Percentiles rank a stretch among this genome's conserved stretches.
Conservation (phyloP, 305 asterid genomes). For the Fraxinus angustifolia region DNA sequence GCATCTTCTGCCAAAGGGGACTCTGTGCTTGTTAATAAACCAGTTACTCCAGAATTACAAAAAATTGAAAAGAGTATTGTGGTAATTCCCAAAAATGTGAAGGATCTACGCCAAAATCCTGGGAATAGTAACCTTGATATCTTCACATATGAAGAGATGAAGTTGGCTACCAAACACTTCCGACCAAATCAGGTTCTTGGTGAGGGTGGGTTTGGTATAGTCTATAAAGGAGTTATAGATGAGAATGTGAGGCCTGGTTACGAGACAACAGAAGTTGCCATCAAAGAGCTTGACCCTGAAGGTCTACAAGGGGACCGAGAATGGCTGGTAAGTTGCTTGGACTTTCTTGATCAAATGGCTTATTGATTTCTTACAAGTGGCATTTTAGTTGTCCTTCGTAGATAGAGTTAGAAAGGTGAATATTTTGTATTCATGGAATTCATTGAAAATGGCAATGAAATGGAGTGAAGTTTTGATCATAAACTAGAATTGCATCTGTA, state of each 20-base stretch:
- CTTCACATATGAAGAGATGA: slow-evolving; percentile 84
- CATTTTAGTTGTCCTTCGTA: background rate
- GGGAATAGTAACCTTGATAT: slow-evolving; percentile 73
- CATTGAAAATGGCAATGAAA: background rate
- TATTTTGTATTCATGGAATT: background rate
- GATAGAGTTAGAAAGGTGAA: background rate
- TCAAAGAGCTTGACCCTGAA: slow-evolving; percentile 90
- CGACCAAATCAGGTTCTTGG: slow-evolving; percentile 87
- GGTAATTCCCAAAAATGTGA: slow-evolving; percentile 59
- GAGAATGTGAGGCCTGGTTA: slow-evolving; percentile 63
- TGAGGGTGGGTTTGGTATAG: slow-evolving; percentile 88
- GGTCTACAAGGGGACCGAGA: slow-evolving; percentile 88
- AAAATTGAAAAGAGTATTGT: slow-evolving; percentile 34
- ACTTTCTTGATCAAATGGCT: background rate
- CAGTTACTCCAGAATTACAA: slow-evolving; percentile 15
- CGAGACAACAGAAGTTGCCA: slow-evolving; percentile 61
- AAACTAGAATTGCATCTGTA: background rate
- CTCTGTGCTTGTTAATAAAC: slow-evolving; percentile 26
- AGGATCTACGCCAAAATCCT: slow-evolving; percentile 66
- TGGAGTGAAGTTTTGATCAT: background rate
- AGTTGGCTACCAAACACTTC: slow-evolving; percentile 78
- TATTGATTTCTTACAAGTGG: background rate
- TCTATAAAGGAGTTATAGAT: slow-evolving; percentile 79
- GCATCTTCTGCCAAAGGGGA: slow-evolving; percentile 36
- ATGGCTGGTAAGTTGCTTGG: slow-evolving; percentile 70